phyloP scores from a whole-genome alignment of 805 yeast species.

The Wilhelminamyces savonicus region DNA sequence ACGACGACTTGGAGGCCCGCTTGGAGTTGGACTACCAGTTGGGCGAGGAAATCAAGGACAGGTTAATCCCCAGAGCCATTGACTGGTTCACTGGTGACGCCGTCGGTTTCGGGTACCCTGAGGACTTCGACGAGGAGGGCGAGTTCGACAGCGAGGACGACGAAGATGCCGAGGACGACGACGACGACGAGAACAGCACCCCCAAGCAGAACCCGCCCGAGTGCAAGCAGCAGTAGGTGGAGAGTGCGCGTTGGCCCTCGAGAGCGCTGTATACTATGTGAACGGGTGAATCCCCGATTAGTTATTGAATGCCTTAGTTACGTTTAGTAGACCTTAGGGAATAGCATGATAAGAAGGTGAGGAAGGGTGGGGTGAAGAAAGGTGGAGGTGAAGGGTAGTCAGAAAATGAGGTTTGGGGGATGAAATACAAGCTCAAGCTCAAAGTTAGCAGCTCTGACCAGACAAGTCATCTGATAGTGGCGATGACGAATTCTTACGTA shows the following conservation, averaged over 20 bases:
- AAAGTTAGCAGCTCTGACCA: no score
- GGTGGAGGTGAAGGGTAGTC: no score
- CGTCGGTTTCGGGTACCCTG: constrained; percentile 60
- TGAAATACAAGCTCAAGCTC: no score
- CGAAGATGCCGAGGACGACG: constrained; percentile 56
- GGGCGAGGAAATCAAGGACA: constrained; percentile 95
- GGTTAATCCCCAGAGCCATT: constrained; percentile 90
- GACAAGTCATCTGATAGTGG: no score
- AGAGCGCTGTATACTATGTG: not conserved
- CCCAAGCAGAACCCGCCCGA: constrained; percentile 66
- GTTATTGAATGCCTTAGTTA: no score
- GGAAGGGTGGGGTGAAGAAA: no score
- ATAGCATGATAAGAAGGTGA: no score
- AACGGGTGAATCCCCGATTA: no score
- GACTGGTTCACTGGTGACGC: constrained; percentile 99
- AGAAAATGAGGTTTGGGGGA: no score
- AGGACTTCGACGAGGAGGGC: constrained; percentile 53
- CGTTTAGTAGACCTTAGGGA: no score
- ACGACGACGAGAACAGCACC: constrained; percentile 52
- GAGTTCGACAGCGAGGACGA: constrained; percentile 57
- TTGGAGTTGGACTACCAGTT: constrained; percentile 90
- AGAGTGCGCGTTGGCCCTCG: not conserved
- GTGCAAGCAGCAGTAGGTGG: constrained; percentile 60
- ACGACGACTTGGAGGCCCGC: constrained; percentile 72
- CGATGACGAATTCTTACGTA: no score